A percentile compares a stretch with the other conserved stretches of the same genome.
Evolutionary conservation across 345 rosid genomes (phyloP).

Genomic region (Lenwebbia sp.): DNA sequence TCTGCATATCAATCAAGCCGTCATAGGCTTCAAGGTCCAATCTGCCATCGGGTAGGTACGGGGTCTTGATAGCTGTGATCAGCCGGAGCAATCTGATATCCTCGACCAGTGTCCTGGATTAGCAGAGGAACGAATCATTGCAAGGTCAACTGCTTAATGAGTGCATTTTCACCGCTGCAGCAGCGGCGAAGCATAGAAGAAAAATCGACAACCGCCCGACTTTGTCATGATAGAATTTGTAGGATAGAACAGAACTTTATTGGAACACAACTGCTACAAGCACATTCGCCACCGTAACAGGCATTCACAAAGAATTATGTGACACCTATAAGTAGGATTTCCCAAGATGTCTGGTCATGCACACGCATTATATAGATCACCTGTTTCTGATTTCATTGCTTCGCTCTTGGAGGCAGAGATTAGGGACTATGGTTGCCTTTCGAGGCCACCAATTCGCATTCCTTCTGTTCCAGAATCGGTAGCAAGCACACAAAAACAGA

Average conservation of each 20-base stretch:
- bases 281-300: not conserved
- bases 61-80: conserved; percentile 91
- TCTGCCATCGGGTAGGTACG: conserved; percentile 87
- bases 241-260: not conserved
- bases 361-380: conserved; percentile 2
- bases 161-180: not conserved
- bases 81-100: conserved; percentile 62
- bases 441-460: conserved; percentile 39
- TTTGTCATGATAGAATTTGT: not conserved
- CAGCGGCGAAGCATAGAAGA: not conserved
- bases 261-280: not conserved
- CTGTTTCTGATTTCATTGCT: conserved; percentile 66
- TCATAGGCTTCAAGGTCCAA: conserved; percentile 90
- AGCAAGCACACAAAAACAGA: not conserved
- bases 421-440: conserved; percentile 50
- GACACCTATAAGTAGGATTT: not conserved
- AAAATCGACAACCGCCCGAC: not conserved
- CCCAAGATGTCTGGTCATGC: not conserved
- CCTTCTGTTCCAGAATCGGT: conserved; percentile 18
- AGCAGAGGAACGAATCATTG: not conserved
- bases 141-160: not conserved
- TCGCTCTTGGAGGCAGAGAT: conserved; percentile 74
- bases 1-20: conserved; percentile 60
- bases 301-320: not conserved
- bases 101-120: conserved; percentile 56